Evolutionary conservation across 495 filamentous ascomycete species (phyloP), one percentile per base, ranked within the genome.

Genomic region (Penicillium nucicola): DNA sequence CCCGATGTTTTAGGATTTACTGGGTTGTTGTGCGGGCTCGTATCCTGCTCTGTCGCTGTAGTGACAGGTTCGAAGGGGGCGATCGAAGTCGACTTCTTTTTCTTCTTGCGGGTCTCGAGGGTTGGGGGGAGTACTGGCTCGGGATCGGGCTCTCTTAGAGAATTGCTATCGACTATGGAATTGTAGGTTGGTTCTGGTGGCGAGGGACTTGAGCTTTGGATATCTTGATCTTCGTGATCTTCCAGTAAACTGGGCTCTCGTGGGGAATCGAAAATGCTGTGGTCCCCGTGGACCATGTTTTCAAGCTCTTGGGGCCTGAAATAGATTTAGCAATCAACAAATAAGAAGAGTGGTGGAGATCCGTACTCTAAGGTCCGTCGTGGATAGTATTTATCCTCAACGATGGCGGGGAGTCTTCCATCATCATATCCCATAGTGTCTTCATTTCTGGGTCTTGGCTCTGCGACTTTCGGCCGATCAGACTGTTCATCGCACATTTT

Each of bases 361-460:
- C 64, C 83, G 56, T 76, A 95, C 88, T 84, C 87, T 51, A 93
- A 68, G 3, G 89, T 92, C 48, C 72, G 74, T 48, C 90, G 74
- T 13, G 86, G 86, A 57, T 82, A 95, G 32, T 70, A 70, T 67
- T 91, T 93, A 61, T 88, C 85, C 68, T 98, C 93, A 42, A 83
- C 64, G 42, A 98, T 96, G 0, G 87, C 82, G 7, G 92, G 88
- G 46, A 98, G 66, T 55, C 78, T 78, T 25, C 85, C 87, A 56
- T 89, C 84, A 61, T 55, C 81, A 17, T 42, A 7, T 1, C 25
- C 53, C 4, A 42, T 11, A 42, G 39, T 49, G 5, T 46, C 40
- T 15, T 64, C 59, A 13, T 33, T 33, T 32, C 58, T 52, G 5
- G 48, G 53, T 28, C 53, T 56, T 19, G 44, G 37, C 31, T 56